These are phyloP conservation scores for Chaetomium sp. DNA, from an alignment of 2,329 filamentous ascomycete species.

Conservation along the genomic window DNA sequence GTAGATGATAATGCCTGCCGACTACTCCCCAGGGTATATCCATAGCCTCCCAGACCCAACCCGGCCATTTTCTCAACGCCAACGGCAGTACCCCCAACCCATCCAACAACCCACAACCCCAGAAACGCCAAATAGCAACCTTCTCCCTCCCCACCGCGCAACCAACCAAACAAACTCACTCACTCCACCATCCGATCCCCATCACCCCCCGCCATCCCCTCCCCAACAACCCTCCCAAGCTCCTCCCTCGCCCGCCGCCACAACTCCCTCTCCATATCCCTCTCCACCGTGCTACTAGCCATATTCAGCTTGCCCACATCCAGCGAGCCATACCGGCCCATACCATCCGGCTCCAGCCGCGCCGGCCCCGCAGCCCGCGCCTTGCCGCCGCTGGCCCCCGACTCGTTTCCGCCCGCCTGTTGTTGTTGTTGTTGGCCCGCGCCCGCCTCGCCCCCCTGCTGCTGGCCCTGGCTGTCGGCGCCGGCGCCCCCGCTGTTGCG, in stretches of 20 bases:
- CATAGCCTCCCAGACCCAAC: neutral
- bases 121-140: neutral
- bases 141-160: too few relatives aligned
- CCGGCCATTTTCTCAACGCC: neutral
- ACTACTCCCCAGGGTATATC: neutral
- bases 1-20: neutral
- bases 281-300: conserved; percentile 76
- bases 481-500: conserved; percentile 16
- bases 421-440: neutral
- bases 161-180: neutral
- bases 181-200: conserved; percentile 32
- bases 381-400: neutral
- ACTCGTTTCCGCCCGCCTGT: neutral
- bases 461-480: neutral
- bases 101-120: neutral
- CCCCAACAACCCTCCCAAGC: conserved; percentile 47
- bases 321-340: conserved; percentile 61
- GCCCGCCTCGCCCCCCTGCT: conserved; percentile 6
- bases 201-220: neutral
- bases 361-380: conserved; percentile 35
- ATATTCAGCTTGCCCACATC: conserved; percentile 92
- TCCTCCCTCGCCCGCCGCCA: conserved; percentile 65
- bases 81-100: too few relatives aligned
- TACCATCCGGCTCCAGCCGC: conserved; percentile 56
- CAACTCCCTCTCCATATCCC: conserved; percentile 81